phyloP scores from a whole-genome alignment of 2,329 filamentous ascomycete species.

The Cercospora canescens region DNA sequence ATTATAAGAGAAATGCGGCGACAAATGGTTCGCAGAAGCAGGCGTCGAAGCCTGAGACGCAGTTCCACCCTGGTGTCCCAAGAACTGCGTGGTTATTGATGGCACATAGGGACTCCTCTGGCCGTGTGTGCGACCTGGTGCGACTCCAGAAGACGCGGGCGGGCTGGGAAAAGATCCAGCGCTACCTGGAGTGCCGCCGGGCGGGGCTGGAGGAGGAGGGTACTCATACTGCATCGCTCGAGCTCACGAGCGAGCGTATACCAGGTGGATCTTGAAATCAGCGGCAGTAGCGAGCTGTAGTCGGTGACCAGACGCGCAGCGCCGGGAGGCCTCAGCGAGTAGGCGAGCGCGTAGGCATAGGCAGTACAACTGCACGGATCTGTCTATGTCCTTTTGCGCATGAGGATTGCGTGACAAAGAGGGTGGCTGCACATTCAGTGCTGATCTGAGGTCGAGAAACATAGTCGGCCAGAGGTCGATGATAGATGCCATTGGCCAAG shows the following conservation, averaged over 20 bases:
- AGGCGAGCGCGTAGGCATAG: conserved; percentile 23
- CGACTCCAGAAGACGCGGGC: conserved; percentile 33
- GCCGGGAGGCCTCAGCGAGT: conserved; percentile 24
- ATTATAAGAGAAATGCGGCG: conserved; percentile 27
- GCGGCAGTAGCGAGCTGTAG: conserved; percentile 16
- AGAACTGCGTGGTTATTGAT: conserved; percentile 33
- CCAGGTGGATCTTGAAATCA: conserved; percentile 20
- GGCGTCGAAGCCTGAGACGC: conserved; percentile 40
- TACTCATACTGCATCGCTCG: conserved; percentile 30
- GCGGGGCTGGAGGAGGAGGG: conserved; percentile 30
- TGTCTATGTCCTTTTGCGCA: conserved; percentile 11
- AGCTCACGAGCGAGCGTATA: conserved; percentile 23
- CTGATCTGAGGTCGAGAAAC: conserved; percentile 13
- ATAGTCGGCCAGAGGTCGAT: conserved; percentile 6
- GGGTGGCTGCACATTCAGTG: conserved; percentile 15
- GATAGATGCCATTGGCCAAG: conserved; percentile 19
- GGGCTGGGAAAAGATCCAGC: conserved; percentile 26
- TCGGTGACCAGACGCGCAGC: conserved; percentile 16
- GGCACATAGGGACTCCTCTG: conserved; percentile 23
- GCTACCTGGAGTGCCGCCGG: conserved; percentile 22
- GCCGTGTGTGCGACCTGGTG: conserved; percentile 15
- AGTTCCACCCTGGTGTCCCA: conserved; percentile 29
- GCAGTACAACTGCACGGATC: conserved; percentile 14
- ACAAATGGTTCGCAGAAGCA: conserved; percentile 38
- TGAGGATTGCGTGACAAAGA: conserved; percentile 11